Percentiles rank a stretch among this genome's conserved stretches.
Conservation (phyloP, 768 basidiomycete genomes). For the Mycena alexandri region DNA sequence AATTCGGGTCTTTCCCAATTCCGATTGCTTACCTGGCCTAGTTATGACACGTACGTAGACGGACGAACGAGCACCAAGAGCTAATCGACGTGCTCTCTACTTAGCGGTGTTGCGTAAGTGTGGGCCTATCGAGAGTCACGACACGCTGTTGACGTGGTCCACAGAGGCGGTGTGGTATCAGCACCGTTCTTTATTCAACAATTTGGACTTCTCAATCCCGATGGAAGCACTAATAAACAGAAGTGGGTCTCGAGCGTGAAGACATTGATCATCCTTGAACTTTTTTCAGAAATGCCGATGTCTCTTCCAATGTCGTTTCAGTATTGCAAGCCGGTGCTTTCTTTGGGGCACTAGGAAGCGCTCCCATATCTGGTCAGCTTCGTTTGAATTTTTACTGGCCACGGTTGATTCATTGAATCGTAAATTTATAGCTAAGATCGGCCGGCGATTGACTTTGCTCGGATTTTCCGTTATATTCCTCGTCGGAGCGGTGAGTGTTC, state of each 20-base stretch:
- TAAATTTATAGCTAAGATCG: constrained; percentile 64
- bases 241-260: constrained; percentile 12
- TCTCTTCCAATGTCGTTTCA: constrained; percentile 89
- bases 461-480: constrained; percentile 72
- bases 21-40: constrained; percentile 4
- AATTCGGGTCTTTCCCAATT: neutral
- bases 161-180: constrained; percentile 78
- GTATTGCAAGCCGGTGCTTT: constrained; percentile 91
- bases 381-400: neutral
- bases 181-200: constrained; percentile 70
- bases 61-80: no score
- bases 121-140: neutral
- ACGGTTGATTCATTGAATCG: neutral
- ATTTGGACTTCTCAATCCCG: constrained; percentile 67
- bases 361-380: constrained; percentile 73
- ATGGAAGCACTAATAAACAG: constrained; percentile 55
- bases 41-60: constrained; percentile 73
- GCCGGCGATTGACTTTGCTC: constrained; percentile 74
- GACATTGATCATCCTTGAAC: neutral
- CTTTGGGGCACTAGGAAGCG: constrained; percentile 85
- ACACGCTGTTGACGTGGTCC: neutral
- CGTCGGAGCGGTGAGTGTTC: constrained; percentile 73
- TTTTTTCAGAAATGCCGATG: constrained; percentile 52
- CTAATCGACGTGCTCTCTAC: neutral
- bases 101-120: constrained; percentile 52